Conservation (phyloP, 257 asterid genomes). For the Salvia hispanica region DNA sequence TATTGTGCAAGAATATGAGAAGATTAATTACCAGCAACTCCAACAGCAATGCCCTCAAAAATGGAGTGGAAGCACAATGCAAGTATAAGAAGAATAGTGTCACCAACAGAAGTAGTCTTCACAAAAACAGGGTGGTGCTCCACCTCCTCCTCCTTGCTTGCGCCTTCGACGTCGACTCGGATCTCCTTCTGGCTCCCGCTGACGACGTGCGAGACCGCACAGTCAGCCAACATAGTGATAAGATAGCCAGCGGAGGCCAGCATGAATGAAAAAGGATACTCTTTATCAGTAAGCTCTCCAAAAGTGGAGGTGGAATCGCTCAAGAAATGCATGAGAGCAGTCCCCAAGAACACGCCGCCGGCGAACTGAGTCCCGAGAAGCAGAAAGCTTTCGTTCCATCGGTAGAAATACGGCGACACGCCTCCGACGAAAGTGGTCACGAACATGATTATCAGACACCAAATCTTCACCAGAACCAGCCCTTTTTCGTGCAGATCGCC, state of each 20-base stretch:
- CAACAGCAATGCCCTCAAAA: slow-evolving; percentile 92
- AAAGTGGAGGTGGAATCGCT: slow-evolving; percentile 63
- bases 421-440: slow-evolving; percentile 72
- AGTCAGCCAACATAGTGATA: slow-evolving; percentile 76
- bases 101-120: slow-evolving; percentile 57
- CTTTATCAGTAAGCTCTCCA: slow-evolving; percentile 44
- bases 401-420: slow-evolving; percentile 68
- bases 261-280: slow-evolving; percentile 81
- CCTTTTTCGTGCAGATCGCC: slow-evolving; percentile 40
- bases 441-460: slow-evolving; percentile 71
- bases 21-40: slow-evolving; percentile 66
- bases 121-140: slow-evolving; percentile 37
- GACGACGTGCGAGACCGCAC: slow-evolving; percentile 43
- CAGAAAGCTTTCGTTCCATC: slow-evolving; percentile 84
- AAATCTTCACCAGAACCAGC: slow-evolving; percentile 64
- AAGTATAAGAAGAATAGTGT: slow-evolving; percentile 64
- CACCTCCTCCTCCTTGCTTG: background rate
- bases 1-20: background rate
- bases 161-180: slow-evolving; percentile 47
- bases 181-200: slow-evolving; percentile 27
- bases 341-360: slow-evolving; percentile 87
- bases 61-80: slow-evolving; percentile 89
- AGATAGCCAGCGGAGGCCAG: slow-evolving; percentile 70
- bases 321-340: slow-evolving; percentile 83
- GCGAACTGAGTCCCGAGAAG: slow-evolving; percentile 85